Base-by-base conservation (phyloP, 1,284 basidiomycete genomes). In the Melanopsichium pennsylvanicum region DNA sequence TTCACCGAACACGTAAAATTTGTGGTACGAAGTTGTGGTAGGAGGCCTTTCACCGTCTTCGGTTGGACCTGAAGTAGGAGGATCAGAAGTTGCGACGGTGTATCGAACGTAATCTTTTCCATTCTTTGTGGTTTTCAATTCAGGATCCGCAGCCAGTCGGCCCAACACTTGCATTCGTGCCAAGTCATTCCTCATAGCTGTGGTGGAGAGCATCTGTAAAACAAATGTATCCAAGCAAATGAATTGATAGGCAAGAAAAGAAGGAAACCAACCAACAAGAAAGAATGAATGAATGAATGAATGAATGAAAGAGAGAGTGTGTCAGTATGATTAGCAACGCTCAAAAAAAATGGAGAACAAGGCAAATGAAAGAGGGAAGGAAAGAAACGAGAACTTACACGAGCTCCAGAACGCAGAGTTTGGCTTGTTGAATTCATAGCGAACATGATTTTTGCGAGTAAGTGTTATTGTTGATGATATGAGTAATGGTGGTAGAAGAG, bases 71-170 rank as follows among this genome's bases (percentile, higher is more conserved):
- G 8, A 8, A 8, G 69, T 44, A 19, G 74, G 70, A 1, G 64
- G 60, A 41, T 81, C 79, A 16, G 54, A 71, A 10, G 78, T 80
- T 10, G 79, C 79, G 16, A 81, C 59, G 11, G 72, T 71, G 72
- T 81, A 81, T 25, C 72, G 66, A 10, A 76, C 64, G 61, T 74
- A 81, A 48, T 79, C 76, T 60, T 81, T 81, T 52, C 79, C 79
- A 21, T 60, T 69, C 49, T 70, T 70, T 48, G 75, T 79, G 18
- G 63, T 46, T 43, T 76, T 70, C 42, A 75, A 38, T 56, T 79
- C 76, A 5, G 79, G 79, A 36, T 75, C 68, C 8, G 74, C 72
- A 6, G 72, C 70, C 13, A 81, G 72, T 29, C 79, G 74, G 16
- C 79, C 79, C 4, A 81, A 54, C 8, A 81, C 67, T 40, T 74